Evolutionary conservation across 2,329 filamentous ascomycete species (phyloP).

Genomic region (Trichoderma breve): DNA sequence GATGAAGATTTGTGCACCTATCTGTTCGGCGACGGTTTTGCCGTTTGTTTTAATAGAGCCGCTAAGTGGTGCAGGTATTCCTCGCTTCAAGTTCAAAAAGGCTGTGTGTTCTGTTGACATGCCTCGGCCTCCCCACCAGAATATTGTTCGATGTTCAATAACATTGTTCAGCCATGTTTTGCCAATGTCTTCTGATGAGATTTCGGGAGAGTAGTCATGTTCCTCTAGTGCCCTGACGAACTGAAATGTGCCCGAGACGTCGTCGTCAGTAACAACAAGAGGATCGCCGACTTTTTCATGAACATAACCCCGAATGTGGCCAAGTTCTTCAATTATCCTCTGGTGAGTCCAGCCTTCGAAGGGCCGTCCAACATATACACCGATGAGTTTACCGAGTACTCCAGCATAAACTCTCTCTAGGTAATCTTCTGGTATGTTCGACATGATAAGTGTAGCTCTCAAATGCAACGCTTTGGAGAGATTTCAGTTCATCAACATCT

Average conservation of each 20-base stretch:
- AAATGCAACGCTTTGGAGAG: background rate
- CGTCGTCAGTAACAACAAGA: slow-evolving; percentile 35
- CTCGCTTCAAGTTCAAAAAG: slow-evolving; percentile 38
- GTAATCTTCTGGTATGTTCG: slow-evolving; percentile 27
- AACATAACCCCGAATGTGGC: slow-evolving; percentile 34
- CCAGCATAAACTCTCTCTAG: slow-evolving; percentile 38
- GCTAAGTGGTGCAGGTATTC: slow-evolving; percentile 34
- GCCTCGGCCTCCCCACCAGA: slow-evolving; percentile 41
- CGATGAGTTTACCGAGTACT: slow-evolving; percentile 39
- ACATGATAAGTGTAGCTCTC: background rate
- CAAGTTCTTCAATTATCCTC: slow-evolving; percentile 32
- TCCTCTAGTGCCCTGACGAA: slow-evolving; percentile 38
- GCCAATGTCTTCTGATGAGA: slow-evolving; percentile 20
- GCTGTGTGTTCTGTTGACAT: slow-evolving; percentile 41
- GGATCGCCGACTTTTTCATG: slow-evolving; percentile 30
- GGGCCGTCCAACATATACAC: slow-evolving; percentile 39
- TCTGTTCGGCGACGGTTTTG: slow-evolving; percentile 33
- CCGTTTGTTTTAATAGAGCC: slow-evolving; percentile 27
- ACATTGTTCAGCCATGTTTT: slow-evolving; percentile 23
- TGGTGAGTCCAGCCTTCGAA: slow-evolving; percentile 39
- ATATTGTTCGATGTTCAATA: slow-evolving; percentile 28
- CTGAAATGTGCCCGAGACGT: slow-evolving; percentile 36
- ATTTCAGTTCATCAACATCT: background rate
- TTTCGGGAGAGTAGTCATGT: slow-evolving; percentile 21
- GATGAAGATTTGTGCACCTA: slow-evolving; percentile 41